These are phyloP conservation scores for Globisporangium middletonii DNA, from an alignment of 352 stramenopile genomes.

Conservation along the genomic window DNA sequence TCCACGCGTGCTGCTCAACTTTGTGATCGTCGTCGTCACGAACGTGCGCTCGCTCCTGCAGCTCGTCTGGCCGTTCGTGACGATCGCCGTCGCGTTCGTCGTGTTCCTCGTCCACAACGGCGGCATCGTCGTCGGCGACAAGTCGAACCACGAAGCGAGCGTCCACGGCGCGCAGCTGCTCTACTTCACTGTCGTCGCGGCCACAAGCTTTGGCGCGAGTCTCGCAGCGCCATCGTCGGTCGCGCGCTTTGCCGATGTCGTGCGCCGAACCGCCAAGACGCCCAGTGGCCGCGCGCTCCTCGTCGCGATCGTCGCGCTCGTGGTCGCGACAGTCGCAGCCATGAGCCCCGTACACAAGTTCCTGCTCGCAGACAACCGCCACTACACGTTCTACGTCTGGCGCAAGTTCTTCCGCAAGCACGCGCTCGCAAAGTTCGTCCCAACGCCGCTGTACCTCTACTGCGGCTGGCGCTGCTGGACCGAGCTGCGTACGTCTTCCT, in stretches of 20 bases:
- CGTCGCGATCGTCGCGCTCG: conserved; percentile 6
- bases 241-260: conserved; percentile 23
- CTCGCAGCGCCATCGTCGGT: conserved; percentile 33
- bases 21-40: conserved; percentile 42
- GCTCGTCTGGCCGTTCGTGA: conserved; percentile 68
- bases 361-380: conserved; percentile 88
- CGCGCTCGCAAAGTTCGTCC: conserved; percentile 58
- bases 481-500: conserved; percentile 48
- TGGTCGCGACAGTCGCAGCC: conserved; percentile 38
- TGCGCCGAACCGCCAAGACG: conserved; percentile 30
- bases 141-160: conserved; percentile 71
- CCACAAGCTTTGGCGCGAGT: conserved; percentile 50
- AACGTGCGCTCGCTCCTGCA: conserved; percentile 45
- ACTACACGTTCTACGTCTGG: conserved; percentile 93
- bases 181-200: conserved; percentile 68
- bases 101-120: conserved; percentile 71
- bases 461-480: conserved; percentile 56
- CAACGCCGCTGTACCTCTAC: conserved; percentile 51
- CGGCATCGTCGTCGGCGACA: conserved; percentile 80
- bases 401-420: conserved; percentile 82
- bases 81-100: conserved; percentile 44
- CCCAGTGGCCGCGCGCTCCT: conserved; percentile 30
- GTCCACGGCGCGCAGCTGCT: conserved; percentile 73
- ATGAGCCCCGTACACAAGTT: conserved; percentile 88
- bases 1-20: conserved; percentile 50